phyloP scores from a whole-genome alignment of 176 grass and related monocot species.

The Avena insularis region DNA sequence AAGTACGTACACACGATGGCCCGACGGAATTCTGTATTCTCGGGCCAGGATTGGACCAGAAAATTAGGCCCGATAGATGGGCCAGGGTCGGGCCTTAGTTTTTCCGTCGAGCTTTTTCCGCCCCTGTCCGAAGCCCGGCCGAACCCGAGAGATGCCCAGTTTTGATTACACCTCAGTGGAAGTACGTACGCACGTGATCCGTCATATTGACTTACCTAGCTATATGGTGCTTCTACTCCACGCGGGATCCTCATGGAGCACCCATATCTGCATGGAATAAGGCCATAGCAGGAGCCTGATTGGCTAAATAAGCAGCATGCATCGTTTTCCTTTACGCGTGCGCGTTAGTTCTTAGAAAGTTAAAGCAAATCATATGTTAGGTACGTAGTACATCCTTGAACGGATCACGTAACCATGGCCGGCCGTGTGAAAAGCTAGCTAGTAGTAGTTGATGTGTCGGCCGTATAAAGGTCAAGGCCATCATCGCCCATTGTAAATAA shows the following conservation, averaged over 20 bases:
- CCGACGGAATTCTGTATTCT: too few relatives aligned
- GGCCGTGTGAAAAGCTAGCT: background rate
- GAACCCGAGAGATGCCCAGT: too few relatives aligned
- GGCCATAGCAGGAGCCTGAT: background rate
- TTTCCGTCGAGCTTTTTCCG: too few relatives aligned
- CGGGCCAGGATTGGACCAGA: too few relatives aligned
- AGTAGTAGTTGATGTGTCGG: background rate
- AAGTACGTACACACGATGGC: too few relatives aligned
- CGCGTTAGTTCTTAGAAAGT: background rate
- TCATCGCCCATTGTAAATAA: background rate
- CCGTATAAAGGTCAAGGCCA: background rate
- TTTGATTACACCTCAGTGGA: too few relatives aligned
- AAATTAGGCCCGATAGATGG: too few relatives aligned
- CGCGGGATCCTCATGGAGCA: background rate
- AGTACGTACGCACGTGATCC: background rate
- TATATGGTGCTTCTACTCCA: background rate
- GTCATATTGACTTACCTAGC: background rate
- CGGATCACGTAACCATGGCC: background rate
- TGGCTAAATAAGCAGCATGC: background rate
- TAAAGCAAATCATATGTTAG: background rate
- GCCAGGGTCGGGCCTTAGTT: too few relatives aligned
- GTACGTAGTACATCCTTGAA: background rate
- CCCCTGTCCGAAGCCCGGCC: too few relatives aligned
- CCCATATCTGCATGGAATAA: background rate
- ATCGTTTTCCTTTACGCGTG: background rate